Conservation (phyloP, 768 basidiomycete genomes). For the Naganishia randhawae region DNA sequence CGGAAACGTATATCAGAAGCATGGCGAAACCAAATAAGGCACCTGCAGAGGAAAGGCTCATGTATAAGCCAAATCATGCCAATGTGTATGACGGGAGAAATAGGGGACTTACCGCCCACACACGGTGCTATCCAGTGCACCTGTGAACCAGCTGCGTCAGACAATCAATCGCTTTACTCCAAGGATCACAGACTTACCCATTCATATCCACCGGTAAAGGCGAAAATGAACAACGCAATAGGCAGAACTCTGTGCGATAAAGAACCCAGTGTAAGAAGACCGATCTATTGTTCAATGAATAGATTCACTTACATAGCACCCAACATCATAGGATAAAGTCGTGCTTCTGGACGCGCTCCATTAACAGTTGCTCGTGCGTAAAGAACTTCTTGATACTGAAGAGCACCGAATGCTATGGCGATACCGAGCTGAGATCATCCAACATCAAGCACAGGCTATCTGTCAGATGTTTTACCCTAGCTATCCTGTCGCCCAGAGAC, state of each 20-base stretch:
- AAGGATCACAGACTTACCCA: slow-evolving; percentile 29
- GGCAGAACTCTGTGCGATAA: slow-evolving; percentile 55
- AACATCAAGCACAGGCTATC: neutral
- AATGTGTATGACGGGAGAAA: no score
- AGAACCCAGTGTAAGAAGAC: neutral
- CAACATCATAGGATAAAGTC: slow-evolving; percentile 43
- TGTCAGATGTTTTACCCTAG: neutral
- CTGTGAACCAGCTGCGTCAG: neutral
- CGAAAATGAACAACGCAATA: slow-evolving; percentile 63
- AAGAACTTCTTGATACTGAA: slow-evolving; percentile 39
- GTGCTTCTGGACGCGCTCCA: slow-evolving; percentile 33
- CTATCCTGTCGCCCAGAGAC: no score
- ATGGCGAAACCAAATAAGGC: slow-evolving; percentile 60
- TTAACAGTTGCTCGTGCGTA: slow-evolving; percentile 32
- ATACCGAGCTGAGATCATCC: slow-evolving; percentile 31
- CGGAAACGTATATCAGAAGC: slow-evolving; percentile 60
- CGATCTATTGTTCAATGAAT: neutral
- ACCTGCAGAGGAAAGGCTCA: neutral
- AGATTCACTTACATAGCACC: slow-evolving; percentile 31
- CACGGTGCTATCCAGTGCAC: slow-evolving; percentile 70
- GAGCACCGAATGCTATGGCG: slow-evolving; percentile 28
- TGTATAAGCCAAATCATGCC: neutral
- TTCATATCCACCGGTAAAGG: slow-evolving; percentile 62
- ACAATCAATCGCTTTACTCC: neutral
- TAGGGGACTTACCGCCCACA: slow-evolving; percentile 56